Percentiles rank a stretch among this genome's conserved stretches.
Conservation (phyloP, 768 basidiomycete species). For the Termitomyces sp. region DNA sequence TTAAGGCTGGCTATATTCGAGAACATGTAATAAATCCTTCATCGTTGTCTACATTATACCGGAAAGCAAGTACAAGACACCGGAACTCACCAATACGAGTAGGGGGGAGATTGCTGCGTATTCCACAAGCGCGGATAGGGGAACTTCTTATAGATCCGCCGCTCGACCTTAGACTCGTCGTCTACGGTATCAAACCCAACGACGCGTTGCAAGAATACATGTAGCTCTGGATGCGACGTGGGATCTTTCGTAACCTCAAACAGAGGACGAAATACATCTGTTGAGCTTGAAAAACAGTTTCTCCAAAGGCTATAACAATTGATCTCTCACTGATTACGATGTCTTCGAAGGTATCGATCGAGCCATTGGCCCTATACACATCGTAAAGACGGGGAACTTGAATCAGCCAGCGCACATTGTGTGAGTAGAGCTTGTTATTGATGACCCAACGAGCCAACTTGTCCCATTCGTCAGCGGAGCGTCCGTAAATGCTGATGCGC, state of each 20-base stretch:
- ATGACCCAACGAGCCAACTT: conserved; percentile 97
- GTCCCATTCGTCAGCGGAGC: conserved; percentile 86
- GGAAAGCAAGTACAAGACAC: background rate
- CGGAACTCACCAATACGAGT: conserved; percentile 80
- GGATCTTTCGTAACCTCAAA: conserved; percentile 97
- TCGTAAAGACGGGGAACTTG: conserved; percentile 94
- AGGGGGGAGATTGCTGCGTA: conserved; percentile 84
- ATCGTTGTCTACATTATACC: background rate
- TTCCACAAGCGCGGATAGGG: conserved; percentile 91
- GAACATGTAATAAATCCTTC: conserved; percentile 95
- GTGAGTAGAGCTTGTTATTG: conserved; percentile 87
- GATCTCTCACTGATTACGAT: conserved; percentile 65
- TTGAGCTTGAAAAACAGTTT: too few relatives aligned
- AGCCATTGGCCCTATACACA: conserved; percentile 86
- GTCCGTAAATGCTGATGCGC: conserved; percentile 94
- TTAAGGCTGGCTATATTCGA: conserved; percentile 95
- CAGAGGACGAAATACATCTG: conserved; percentile 88
- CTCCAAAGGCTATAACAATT: background rate
- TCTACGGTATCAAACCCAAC: conserved; percentile 98
- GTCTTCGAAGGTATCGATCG: conserved; percentile 83
- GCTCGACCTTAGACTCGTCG: conserved; percentile 92
- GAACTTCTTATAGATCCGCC: conserved; percentile 89
- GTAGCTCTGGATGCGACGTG: conserved; percentile 83
- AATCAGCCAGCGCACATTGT: conserved; percentile 97
- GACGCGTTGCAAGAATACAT: conserved; percentile 92